A percentile compares a stretch with the other conserved stretches of the same genome.
phyloP scores from a whole-genome alignment of 1,284 basidiomycete genomes.

The Puccinia horiana region DNA sequence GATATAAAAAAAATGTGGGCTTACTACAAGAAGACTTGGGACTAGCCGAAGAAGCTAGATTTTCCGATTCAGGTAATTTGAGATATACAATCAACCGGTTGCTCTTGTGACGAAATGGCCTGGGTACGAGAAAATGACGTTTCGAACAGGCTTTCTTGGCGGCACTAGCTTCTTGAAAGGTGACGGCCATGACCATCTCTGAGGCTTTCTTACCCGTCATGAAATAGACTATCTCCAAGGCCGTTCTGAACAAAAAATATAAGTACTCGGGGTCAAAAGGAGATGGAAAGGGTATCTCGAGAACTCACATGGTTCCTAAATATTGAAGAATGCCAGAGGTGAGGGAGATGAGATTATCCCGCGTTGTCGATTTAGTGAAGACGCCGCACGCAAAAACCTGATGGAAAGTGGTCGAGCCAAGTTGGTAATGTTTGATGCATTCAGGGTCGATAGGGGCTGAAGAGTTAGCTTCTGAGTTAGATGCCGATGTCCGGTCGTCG shows the following conservation, averaged over 20 bases:
- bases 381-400: not conserved
- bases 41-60: not conserved
- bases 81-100: not conserved
- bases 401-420: not conserved
- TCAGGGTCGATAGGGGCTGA: not conserved
- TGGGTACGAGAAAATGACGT: not conserved
- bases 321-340: not conserved
- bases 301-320: constrained; percentile 11
- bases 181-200: not conserved
- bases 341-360: not conserved
- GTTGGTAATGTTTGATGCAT: not conserved
- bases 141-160: not conserved
- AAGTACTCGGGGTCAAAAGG: not conserved
- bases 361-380: not conserved
- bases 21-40: not conserved
- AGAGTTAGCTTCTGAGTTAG: not conserved
- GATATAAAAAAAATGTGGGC: not conserved
- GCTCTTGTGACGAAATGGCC: not conserved
- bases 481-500: not conserved
- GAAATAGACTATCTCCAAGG: not conserved
- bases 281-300: not conserved
- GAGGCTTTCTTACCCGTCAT: not conserved
- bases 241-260: not conserved
- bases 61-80: not conserved
- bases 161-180: not conserved